phyloP scores from a whole-genome alignment of 2,329 filamentous ascomycete species.

The Metarhizium album region DNA sequence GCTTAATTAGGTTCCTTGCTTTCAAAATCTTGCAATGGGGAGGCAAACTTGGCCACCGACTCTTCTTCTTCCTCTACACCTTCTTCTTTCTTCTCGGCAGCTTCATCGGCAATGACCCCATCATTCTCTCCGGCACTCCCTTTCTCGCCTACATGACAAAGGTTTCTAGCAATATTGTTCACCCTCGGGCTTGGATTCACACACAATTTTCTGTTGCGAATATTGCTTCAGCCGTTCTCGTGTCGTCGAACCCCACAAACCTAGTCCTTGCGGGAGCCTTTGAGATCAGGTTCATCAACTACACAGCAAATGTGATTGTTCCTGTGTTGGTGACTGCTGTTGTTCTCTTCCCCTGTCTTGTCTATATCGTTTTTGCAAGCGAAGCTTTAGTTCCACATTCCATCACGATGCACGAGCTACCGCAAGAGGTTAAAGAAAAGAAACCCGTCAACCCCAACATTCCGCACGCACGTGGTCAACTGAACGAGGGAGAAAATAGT shows the following conservation, averaged over 20 bases:
- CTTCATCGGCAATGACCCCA: constrained; percentile 66
- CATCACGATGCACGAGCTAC: constrained; percentile 59
- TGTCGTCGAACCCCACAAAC: constrained; percentile 70
- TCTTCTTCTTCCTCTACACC: constrained; percentile 63
- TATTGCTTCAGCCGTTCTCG: constrained; percentile 63
- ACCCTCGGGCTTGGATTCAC: constrained; percentile 63
- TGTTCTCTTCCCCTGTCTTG: constrained; percentile 56
- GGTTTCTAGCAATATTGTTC: constrained; percentile 60
- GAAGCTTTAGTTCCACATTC: constrained; percentile 51
- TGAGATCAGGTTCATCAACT: constrained; percentile 58
- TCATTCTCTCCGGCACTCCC: constrained; percentile 63
- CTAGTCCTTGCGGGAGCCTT: constrained; percentile 65
- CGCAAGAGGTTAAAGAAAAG: constrained; percentile 41
- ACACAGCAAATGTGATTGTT: constrained; percentile 69
- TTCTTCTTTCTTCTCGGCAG: constrained; percentile 60
- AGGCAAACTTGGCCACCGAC: constrained; percentile 52
- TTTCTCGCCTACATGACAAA: constrained; percentile 70
- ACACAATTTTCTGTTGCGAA: constrained; percentile 64
- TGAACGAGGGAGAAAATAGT: constrained; percentile 38
- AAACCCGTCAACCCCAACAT: constrained; percentile 64
- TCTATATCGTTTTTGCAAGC: constrained; percentile 58
- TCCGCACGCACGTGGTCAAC: constrained; percentile 47
- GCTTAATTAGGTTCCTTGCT: constrained; percentile 58
- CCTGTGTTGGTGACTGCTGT: constrained; percentile 59
- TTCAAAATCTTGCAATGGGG: constrained; percentile 60